These are phyloP conservation scores for Fraxinus nigra DNA, from an alignment of 305 asterid species.

Conservation along the genomic window DNA sequence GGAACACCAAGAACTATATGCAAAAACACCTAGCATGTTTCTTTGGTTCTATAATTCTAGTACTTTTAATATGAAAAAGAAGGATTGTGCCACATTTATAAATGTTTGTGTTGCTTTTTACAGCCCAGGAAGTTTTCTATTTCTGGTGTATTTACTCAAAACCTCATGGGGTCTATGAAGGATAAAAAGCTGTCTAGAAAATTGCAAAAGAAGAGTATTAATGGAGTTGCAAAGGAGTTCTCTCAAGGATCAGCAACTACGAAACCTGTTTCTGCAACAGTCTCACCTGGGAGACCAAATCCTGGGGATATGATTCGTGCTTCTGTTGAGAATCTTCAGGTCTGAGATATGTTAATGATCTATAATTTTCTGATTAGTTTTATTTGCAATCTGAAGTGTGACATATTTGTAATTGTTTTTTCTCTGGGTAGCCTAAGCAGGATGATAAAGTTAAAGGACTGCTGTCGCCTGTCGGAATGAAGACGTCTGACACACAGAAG, in stretches of 20 bases:
- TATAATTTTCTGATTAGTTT: neutral
- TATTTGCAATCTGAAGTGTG: neutral
- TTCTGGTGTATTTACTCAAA: conserved; percentile 1
- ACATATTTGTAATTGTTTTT: neutral
- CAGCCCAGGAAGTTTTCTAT: conserved; percentile 20
- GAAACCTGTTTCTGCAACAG: neutral
- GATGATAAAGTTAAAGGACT: neutral
- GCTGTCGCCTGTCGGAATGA: neutral
- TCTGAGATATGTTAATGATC: conserved; percentile 4
- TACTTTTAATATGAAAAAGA: neutral
- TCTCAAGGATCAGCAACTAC: conserved; percentile 8
- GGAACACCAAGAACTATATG: neutral
- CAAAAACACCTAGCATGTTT: neutral
- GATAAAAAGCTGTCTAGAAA: neutral
- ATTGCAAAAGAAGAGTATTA: conserved; percentile 8
- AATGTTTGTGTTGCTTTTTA: neutral
- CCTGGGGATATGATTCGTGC: conserved; percentile 11
- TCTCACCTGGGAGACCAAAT: conserved; percentile 2
- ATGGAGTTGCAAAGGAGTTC: neutral
- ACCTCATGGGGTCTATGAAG: neutral
- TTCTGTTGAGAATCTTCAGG: conserved; percentile 27
- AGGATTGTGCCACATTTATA: neutral
- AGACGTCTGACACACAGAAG: conserved; percentile 1
- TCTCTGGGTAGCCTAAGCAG: conserved; percentile 6
- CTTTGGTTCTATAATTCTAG: neutral